Conservation (phyloP, 2,329 filamentous ascomycete species). For the Fusarium drepaniforme region DNA sequence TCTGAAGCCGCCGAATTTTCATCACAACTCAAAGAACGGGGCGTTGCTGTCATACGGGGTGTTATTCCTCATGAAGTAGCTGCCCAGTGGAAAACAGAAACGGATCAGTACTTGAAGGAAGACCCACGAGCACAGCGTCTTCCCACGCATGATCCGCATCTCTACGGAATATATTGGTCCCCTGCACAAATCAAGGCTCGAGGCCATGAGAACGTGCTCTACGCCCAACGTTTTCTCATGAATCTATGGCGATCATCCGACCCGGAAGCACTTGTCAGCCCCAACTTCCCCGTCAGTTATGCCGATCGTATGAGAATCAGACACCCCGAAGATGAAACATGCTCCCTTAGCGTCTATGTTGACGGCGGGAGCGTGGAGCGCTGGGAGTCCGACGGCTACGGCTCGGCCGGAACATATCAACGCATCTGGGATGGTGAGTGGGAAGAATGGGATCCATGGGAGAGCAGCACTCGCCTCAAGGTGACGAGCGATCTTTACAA, state of each 20-base stretch:
- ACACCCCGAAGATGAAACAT: conserved; percentile 62
- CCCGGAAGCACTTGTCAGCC: conserved; percentile 56
- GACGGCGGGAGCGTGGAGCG: conserved; percentile 75
- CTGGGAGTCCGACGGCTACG: conserved; percentile 75
- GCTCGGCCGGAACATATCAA: conserved; percentile 70
- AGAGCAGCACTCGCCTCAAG: conserved; percentile 72
- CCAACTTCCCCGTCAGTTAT: conserved; percentile 66
- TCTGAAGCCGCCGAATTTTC: conserved; percentile 43
- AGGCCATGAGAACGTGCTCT: conserved; percentile 54
- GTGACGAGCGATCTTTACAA: conserved; percentile 79
- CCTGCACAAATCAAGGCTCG: conserved; percentile 54
- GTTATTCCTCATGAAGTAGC: conserved; percentile 47
- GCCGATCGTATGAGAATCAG: conserved; percentile 71
- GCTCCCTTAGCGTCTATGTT: conserved; percentile 69
- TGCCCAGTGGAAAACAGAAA: conserved; percentile 62
- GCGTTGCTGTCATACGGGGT: conserved; percentile 48
- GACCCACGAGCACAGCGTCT: conserved; percentile 57
- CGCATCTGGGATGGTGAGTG: conserved; percentile 76
- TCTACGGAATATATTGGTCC: conserved; percentile 56
- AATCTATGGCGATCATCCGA: conserved; percentile 49
- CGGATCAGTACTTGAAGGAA: conserved; percentile 64
- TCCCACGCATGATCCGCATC: conserved; percentile 47
- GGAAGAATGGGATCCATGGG: conserved; percentile 83
- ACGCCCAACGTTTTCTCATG: conserved; percentile 62
- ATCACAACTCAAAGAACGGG: conserved; percentile 44